Percentiles rank a stretch among this genome's conserved stretches.
These are phyloP conservation scores for Lasiodiplodia citricola DNA, from an alignment of 2,329 filamentous ascomycete genomes.

Conservation along the genomic window DNA sequence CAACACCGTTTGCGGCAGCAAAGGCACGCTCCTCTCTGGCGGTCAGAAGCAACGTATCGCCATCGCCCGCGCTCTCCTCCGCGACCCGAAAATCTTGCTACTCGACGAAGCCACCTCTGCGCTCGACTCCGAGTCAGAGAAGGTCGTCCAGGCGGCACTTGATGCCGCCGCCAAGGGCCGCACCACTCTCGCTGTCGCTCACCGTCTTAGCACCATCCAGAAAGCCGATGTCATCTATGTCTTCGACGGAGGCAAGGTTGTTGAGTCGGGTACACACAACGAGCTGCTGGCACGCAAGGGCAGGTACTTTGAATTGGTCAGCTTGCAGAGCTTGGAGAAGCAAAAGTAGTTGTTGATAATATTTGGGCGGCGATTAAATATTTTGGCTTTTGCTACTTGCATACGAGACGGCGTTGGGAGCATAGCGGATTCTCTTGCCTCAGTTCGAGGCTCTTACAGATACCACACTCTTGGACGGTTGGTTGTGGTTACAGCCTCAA, in stretches of 20 bases:
- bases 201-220: constrained; percentile 85
- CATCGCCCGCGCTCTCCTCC: constrained; percentile 86
- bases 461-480: constrained; percentile 8
- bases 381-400: background rate
- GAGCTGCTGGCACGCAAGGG: constrained; percentile 13
- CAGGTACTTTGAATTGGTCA: constrained; percentile 26
- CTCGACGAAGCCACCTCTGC: constrained; percentile 29
- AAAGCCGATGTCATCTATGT: constrained; percentile 93
- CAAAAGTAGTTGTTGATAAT: background rate
- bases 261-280: constrained; percentile 78
- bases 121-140: constrained; percentile 53
- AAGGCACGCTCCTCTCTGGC: constrained; percentile 67
- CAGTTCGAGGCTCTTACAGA: background rate
- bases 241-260: constrained; percentile 81
- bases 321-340: constrained; percentile 28
- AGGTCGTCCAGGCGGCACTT: constrained; percentile 76
- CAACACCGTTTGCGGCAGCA: constrained; percentile 39
- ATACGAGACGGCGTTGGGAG: background rate
- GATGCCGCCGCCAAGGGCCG: constrained; percentile 80
- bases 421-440: background rate
- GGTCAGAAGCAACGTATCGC: constrained; percentile 93
- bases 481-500: background rate
- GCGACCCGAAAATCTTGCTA: constrained; percentile 78
- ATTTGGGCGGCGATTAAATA: background rate
- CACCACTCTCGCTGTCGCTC: constrained; percentile 90